phyloP scores from a whole-genome alignment of 305 asterid genomes.

The Rubia balearica region DNA sequence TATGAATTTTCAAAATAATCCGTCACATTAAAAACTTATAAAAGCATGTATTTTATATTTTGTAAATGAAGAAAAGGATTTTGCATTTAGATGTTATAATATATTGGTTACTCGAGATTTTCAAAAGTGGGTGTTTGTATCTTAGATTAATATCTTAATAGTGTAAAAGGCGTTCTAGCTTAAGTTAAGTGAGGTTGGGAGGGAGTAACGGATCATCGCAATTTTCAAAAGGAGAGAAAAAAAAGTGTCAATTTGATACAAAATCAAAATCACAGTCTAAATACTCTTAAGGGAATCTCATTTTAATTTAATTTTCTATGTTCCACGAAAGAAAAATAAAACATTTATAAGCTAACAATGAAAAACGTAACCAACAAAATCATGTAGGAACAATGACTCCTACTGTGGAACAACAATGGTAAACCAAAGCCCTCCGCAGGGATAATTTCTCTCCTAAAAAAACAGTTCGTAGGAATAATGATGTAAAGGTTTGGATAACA shows the following conservation, averaged over 20 bases:
- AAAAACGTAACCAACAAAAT: neutral
- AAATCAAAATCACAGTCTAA: neutral
- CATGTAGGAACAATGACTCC: neutral
- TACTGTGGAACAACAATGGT: neutral
- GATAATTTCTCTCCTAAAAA: too few species aligned
- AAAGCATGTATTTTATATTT: neutral
- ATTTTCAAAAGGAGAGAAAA: neutral
- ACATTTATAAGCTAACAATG: neutral
- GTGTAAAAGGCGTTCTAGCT: neutral
- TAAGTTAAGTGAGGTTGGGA: neutral
- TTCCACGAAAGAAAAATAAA: neutral
- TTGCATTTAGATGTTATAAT: too few species aligned
- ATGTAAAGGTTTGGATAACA: neutral
- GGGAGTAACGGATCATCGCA: neutral
- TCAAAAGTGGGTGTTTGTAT: neutral
- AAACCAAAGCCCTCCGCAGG: neutral
- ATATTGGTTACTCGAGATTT: constrained; percentile 16
- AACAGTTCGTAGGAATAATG: too few species aligned
- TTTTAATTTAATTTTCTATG: too few species aligned
- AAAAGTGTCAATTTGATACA: neutral
- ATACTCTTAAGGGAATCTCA: too few species aligned
- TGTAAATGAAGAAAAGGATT: neutral
- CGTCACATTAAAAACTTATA: neutral
- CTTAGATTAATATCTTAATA: neutral
- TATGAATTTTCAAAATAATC: neutral